These are phyloP conservation scores for Zelopaecilomyces penicillatus DNA, from an alignment of 2,329 filamentous ascomycete species.

Conservation along the genomic window DNA sequence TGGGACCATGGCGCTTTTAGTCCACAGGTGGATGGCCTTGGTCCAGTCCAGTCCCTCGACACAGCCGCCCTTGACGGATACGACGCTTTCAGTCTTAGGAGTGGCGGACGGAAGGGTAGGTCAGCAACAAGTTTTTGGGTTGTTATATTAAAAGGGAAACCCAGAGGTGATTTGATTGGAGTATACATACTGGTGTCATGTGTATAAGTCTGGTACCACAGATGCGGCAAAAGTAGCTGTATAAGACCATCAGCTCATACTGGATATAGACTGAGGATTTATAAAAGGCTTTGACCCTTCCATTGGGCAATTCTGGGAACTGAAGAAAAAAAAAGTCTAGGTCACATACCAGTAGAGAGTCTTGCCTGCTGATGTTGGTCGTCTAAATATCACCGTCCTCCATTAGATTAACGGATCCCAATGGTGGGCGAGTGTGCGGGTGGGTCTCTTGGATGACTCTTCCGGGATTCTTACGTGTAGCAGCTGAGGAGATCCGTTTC, in stretches of 20 bases:
- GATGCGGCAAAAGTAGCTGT: conserved; percentile 55
- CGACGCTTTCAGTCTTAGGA: conserved; percentile 45
- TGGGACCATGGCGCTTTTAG: conserved; percentile 57
- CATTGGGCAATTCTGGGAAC: not conserved
- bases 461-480: conserved; percentile 37
- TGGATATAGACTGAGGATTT: not conserved
- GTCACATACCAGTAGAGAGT: conserved; percentile 46
- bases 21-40: conserved; percentile 58
- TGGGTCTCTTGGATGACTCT: too few relatives aligned
- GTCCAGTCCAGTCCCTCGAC: conserved; percentile 55
- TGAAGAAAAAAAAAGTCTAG: not conserved
- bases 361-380: conserved; percentile 48
- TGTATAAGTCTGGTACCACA: conserved; percentile 62
- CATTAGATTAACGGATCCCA: not conserved
- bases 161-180: not conserved
- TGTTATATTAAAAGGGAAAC: not conserved
- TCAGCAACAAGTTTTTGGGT: not conserved
- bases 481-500: conserved; percentile 39
- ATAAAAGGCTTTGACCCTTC: not conserved
- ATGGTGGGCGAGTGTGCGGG: not conserved
- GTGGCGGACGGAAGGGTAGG: not conserved
- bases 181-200: conserved; percentile 41
- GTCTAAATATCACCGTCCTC: conserved; percentile 30
- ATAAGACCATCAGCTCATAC: conserved; percentile 2
- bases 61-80: conserved; percentile 60